Conservation (phyloP, 495 filamentous ascomycete species). For the Aspergillus heteromorphus region DNA sequence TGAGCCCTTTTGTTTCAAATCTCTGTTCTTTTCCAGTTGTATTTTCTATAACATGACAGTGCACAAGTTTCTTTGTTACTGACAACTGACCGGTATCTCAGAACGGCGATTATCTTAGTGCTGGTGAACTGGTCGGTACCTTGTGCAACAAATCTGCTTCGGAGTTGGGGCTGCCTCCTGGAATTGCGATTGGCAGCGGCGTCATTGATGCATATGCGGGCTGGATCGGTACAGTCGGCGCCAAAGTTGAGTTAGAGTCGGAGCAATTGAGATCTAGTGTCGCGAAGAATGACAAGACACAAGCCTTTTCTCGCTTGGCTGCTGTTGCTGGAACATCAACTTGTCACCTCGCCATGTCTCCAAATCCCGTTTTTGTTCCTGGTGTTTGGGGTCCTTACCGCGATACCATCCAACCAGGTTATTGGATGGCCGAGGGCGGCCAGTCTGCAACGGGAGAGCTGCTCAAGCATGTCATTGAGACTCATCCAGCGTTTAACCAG, state of each 20-base stretch:
- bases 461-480: conserved; percentile 88
- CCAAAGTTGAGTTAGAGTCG: conserved; percentile 69
- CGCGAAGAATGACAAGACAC: conserved; percentile 71
- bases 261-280: conserved; percentile 54
- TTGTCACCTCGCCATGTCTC: conserved; percentile 94
- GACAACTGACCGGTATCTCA: conserved; percentile 31
- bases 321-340: conserved; percentile 97
- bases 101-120: conserved; percentile 87
- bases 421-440: conserved; percentile 95
- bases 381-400: conserved; percentile 97
- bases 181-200: conserved; percentile 88
- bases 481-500: conserved; percentile 80
- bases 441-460: conserved; percentile 94
- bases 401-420: conserved; percentile 83
- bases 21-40: conserved; percentile 4
- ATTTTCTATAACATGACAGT: conserved; percentile 2
- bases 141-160: conserved; percentile 76
- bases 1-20: conserved; percentile 48
- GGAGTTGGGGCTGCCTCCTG: conserved; percentile 79
- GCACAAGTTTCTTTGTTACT: neutral
- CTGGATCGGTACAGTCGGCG: conserved; percentile 97
- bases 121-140: conserved; percentile 81
- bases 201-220: conserved; percentile 98
- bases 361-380: conserved; percentile 80
- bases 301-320: conserved; percentile 90